phyloP scores from a whole-genome alignment of 805 yeast species.

The Kregervanrija delftensis region DNA sequence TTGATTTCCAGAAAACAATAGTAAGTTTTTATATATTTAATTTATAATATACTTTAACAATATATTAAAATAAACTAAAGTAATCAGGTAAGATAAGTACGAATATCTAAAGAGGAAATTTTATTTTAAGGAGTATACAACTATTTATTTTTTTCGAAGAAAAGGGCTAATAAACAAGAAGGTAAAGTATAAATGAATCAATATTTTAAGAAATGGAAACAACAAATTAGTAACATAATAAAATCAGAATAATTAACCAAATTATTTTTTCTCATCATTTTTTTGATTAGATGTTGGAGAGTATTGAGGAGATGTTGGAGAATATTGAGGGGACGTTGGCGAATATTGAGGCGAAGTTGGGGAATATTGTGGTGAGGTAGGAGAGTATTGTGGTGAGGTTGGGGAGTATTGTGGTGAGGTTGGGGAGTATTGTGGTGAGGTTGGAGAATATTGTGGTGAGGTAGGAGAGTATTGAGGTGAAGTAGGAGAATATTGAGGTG shows the following conservation, averaged over 20 bases:
- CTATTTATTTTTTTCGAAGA: slow-evolving; percentile 8
- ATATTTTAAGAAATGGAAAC: no score
- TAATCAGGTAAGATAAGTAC: no score
- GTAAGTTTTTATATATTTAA: neutral
- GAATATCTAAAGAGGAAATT: slow-evolving; percentile 6
- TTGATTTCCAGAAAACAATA: slow-evolving; percentile 55
- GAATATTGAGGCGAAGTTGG: slow-evolving; percentile 75
- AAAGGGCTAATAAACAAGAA: slow-evolving; percentile 12
- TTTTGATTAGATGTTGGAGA: slow-evolving; percentile 59
- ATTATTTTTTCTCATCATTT: slow-evolving; percentile 14
- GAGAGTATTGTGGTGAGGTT: slow-evolving; percentile 70
- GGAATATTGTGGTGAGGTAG: slow-evolving; percentile 59
- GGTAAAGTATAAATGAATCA: slow-evolving; percentile 2
- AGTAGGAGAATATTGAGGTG: slow-evolving; percentile 80
- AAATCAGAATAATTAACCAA: neutral
- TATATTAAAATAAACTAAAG: no score
- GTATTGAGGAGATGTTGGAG: slow-evolving; percentile 58
- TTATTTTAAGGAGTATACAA: neutral
- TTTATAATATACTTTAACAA: no score
- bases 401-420: slow-evolving; percentile 66
- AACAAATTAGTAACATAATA: no score
- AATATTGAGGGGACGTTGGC: slow-evolving; percentile 60
- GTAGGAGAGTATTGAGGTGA: slow-evolving; percentile 65
- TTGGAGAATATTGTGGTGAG: slow-evolving; percentile 49
- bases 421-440: slow-evolving; percentile 50